Conservation (phyloP, 1,139 yeast genomes). For the Wickerhamomyces sp. region DNA sequence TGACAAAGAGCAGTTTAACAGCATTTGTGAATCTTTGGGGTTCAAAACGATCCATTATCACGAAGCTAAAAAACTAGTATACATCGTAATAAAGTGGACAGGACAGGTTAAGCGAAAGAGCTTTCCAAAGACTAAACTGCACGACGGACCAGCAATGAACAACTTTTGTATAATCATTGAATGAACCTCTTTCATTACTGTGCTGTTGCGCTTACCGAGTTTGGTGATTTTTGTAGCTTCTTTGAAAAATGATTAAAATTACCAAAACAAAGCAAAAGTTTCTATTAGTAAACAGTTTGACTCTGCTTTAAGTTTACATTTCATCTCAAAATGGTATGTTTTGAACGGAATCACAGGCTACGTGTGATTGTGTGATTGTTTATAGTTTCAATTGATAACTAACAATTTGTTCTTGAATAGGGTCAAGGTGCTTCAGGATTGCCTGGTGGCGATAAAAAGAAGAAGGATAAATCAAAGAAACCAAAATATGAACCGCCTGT, state of each 20-base stretch:
- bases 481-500: conserved; percentile 99
- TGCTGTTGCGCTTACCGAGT: background rate
- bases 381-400: conserved; percentile 1
- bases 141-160: conserved; percentile 52
- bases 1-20: conserved; percentile 37
- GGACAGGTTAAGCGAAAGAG: conserved; percentile 25
- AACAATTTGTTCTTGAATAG: conserved; percentile 26
- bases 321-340: conserved; percentile 7
- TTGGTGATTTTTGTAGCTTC: background rate
- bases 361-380: too few species aligned
- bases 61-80: conserved; percentile 71
- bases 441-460: conserved; percentile 68
- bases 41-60: conserved; percentile 44
- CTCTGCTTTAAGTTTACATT: background rate
- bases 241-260: too few species aligned
- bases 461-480: conserved; percentile 70
- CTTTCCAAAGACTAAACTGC: conserved; percentile 43
- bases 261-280: background rate
- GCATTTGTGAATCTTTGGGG: conserved; percentile 56
- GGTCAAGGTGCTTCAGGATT: conserved; percentile 83
- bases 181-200: background rate
- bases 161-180: conserved; percentile 50
- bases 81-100: conserved; percentile 60
- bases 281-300: background rate
- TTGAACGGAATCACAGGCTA: too few species aligned